phyloP scores from a whole-genome alignment of 805 yeast genomes.

The Candida pseudoglaebosa region DNA sequence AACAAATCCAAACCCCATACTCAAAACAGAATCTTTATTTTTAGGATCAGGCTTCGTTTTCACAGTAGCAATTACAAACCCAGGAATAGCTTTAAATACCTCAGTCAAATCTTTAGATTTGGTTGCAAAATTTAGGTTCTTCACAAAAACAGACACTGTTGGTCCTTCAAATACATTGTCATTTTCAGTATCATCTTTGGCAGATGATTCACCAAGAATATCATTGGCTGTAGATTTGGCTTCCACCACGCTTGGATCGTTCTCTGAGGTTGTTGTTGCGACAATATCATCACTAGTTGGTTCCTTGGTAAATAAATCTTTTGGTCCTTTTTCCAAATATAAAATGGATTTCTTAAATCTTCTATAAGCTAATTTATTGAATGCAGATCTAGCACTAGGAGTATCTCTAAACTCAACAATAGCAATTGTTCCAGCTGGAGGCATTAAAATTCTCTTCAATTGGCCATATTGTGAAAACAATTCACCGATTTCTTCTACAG shows the following conservation, averaged over 20 bases:
- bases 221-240: conserved; percentile 45
- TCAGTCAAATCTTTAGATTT: conserved; percentile 52
- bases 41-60: conserved; percentile 87
- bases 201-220: conserved; percentile 29
- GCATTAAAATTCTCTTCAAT: conserved; percentile 78
- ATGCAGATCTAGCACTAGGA: conserved; percentile 85
- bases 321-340: conserved; percentile 93
- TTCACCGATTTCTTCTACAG: conserved; percentile 74
- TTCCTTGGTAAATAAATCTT: conserved; percentile 64
- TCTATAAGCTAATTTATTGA: conserved; percentile 80
- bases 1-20: conserved; percentile 98
- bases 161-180: conserved; percentile 56
- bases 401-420: conserved; percentile 83
- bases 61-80: conserved; percentile 78
- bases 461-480: conserved; percentile 79
- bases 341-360: conserved; percentile 83
- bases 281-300: conserved; percentile 40
- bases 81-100: conserved; percentile 66
- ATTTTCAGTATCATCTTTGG: conserved; percentile 26
- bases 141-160: conserved; percentile 84
- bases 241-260: conserved; percentile 35
- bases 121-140: conserved; percentile 87
- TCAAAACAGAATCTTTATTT: conserved; percentile 57
- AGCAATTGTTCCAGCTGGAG: conserved; percentile 95
- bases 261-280: conserved; percentile 19